These are phyloP conservation scores for Botryotinia convoluta DNA, from an alignment of 2,329 filamentous ascomycete species.

Conservation along the genomic window DNA sequence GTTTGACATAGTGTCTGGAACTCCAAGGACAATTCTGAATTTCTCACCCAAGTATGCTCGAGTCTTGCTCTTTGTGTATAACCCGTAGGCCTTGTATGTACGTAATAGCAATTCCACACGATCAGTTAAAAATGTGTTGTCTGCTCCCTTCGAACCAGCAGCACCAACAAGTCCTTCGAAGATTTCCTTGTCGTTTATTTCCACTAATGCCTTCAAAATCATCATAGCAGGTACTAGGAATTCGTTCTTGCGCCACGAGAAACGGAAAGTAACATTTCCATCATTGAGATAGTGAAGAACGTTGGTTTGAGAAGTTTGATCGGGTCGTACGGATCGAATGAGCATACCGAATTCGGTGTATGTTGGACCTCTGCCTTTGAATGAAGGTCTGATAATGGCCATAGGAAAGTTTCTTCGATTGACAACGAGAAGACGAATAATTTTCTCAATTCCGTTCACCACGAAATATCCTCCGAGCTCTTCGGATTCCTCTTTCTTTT, in stretches of 20 bases:
- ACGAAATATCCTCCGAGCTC: conserved; percentile 96
- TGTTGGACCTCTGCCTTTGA: conserved; percentile 78
- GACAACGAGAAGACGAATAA: conserved; percentile 88
- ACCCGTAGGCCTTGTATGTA: conserved; percentile 86
- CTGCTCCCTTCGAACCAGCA: conserved; percentile 69
- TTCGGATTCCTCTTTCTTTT: conserved; percentile 90
- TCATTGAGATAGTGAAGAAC: conserved; percentile 94
- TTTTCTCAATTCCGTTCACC: conserved; percentile 95
- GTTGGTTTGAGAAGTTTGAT: conserved; percentile 97
- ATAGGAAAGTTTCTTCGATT: conserved; percentile 92
- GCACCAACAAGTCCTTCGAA: conserved; percentile 89
- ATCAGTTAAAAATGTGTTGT: conserved; percentile 92
- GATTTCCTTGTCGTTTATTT: conserved; percentile 95
- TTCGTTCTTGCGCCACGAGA: conserved; percentile 97
- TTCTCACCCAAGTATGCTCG: conserved; percentile 85
- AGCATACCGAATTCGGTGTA: conserved; percentile 92
- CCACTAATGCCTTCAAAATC: conserved; percentile 90
- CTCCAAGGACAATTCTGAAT: conserved; percentile 82
- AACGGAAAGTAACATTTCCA: conserved; percentile 94
- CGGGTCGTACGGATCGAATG: conserved; percentile 87
- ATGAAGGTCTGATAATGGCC: conserved; percentile 88
- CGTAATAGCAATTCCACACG: conserved; percentile 87
- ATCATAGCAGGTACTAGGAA: conserved; percentile 96
- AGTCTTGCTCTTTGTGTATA: conserved; percentile 80
- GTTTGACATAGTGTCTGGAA: conserved; percentile 79